Evolutionary conservation across 352 stramenopile genomes (phyloP), one percentile per base, ranked within the genome.

Genomic region (Phytophthora chlamydospora): DNA sequence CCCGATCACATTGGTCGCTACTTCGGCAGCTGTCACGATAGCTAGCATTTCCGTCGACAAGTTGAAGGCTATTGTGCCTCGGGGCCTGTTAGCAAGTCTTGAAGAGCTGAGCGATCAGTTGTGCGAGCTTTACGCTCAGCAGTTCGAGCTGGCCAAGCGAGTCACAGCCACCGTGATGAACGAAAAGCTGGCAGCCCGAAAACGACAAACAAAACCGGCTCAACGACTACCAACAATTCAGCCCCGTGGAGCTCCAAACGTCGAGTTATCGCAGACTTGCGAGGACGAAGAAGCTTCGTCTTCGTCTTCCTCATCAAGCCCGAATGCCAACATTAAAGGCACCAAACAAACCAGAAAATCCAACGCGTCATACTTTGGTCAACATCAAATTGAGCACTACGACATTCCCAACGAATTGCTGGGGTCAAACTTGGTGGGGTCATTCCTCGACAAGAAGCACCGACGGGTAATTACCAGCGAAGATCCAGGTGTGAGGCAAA

Each of bases 371-470:
- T 88, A 83, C 40, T 42, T 51, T 16, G 24, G 40, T 33, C 49
- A 70, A 6, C 73, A 84, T 44, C 41, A 47, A 16, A 43, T 68
- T n/a, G 78, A 88, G 51, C 76, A 75, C 55, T 88, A 88, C 38
- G 40, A 76, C 16, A 60, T 80, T 4, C 36, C 71, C 8, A 59
- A 45, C 6, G 55, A 58, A 10, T 27, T 73, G 2, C 46, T 47
- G 16, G 48, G 45, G 19, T 58, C 68, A 47, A 71, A 51, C 21
- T 55, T 80, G 19, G 5, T 64, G 3, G 78, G 76, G 0, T 88
- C 78, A 7, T 88, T 88, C 32, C 66, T 68, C 13, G 71, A 75
- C n/a, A 58, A 46, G 34, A 70, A 44, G 1, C 21, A 21, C 16
- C 19, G 5, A 16, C 14, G 8, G 8, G 9, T 38, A 12, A 12